These are phyloP conservation scores for Filosporella fistucella DNA, from an alignment of 495 filamentous ascomycete species.

Conservation along the genomic window DNA sequence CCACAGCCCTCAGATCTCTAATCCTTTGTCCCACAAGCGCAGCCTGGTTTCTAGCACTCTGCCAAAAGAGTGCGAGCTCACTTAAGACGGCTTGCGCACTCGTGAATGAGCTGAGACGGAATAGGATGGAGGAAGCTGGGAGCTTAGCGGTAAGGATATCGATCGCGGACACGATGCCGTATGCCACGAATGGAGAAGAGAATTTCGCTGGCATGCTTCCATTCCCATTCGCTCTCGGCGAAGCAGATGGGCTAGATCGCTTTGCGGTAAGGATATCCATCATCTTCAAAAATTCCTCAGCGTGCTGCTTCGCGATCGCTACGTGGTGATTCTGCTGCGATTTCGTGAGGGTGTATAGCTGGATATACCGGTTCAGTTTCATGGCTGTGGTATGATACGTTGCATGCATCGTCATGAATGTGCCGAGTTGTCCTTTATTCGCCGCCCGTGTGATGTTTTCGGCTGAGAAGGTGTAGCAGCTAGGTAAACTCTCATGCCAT, in stretches of 20 bases:
- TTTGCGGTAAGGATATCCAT: constrained; percentile 9
- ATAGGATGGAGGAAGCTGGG: constrained; percentile 21
- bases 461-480: constrained; percentile 37
- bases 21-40: constrained; percentile 16
- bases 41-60: constrained; percentile 19
- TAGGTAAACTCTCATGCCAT: constrained; percentile 39
- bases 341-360: constrained; percentile 29
- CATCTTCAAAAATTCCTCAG: constrained; percentile 36
- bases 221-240: constrained; percentile 22
- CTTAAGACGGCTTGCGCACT: constrained; percentile 16
- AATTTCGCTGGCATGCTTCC: constrained; percentile 23
- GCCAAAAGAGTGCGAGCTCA: constrained; percentile 24
- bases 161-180: constrained; percentile 38
- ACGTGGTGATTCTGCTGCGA: constrained; percentile 32
- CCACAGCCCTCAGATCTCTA: constrained; percentile 6
- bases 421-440: constrained; percentile 39
- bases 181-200: constrained; percentile 40
- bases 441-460: constrained; percentile 46
- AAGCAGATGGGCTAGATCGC: constrained; percentile 8
- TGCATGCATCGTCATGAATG: constrained; percentile 56
- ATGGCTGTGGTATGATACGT: constrained; percentile 57
- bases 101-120: constrained; percentile 10
- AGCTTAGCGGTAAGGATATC: constrained; percentile 41
- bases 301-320: constrained; percentile 36
- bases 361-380: constrained; percentile 58